These are phyloP conservation scores for Glycine latifolia DNA, from an alignment of 306 rosid genomes.

Conservation along the genomic window DNA sequence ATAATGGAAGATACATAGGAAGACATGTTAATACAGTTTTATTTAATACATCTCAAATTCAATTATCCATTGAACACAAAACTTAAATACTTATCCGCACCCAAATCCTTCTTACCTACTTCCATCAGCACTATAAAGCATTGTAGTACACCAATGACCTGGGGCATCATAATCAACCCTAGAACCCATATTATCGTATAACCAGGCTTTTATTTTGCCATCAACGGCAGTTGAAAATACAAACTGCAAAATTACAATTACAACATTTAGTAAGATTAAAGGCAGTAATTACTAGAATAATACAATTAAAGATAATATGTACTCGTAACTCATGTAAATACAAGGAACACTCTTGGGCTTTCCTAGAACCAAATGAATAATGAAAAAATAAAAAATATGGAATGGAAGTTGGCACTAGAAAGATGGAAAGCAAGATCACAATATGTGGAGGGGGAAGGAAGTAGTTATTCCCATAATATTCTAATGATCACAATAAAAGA, in stretches of 20 bases:
- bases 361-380: slow-evolving; percentile 3
- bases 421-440: background rate
- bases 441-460: background rate
- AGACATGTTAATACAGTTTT: slow-evolving; percentile 21
- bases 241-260: slow-evolving; percentile 65
- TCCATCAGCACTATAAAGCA: slow-evolving; percentile 91
- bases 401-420: slow-evolving; percentile 7
- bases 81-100: background rate
- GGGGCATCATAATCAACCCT: slow-evolving; percentile 94
- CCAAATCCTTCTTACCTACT: slow-evolving; percentile 65
- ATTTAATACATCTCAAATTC: background rate
- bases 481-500: slow-evolving; percentile 15
- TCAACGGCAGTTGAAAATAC: slow-evolving; percentile 87
- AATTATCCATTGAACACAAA: slow-evolving; percentile 12
- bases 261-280: slow-evolving; percentile 43
- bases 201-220: slow-evolving; percentile 95
- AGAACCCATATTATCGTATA: slow-evolving; percentile 81
- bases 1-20: slow-evolving; percentile 2
- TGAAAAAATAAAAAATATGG: background rate
- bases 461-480: slow-evolving; percentile 10
- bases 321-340: slow-evolving; percentile 26
- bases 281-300: slow-evolving; percentile 58
- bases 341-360: background rate
- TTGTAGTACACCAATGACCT: slow-evolving; percentile 82
- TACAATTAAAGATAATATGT: slow-evolving; percentile 32